Evolutionary conservation across 176 grass and related monocot species (phyloP), one percentile per base, ranked within the genome.

Genomic region (Secale cereale): DNA sequence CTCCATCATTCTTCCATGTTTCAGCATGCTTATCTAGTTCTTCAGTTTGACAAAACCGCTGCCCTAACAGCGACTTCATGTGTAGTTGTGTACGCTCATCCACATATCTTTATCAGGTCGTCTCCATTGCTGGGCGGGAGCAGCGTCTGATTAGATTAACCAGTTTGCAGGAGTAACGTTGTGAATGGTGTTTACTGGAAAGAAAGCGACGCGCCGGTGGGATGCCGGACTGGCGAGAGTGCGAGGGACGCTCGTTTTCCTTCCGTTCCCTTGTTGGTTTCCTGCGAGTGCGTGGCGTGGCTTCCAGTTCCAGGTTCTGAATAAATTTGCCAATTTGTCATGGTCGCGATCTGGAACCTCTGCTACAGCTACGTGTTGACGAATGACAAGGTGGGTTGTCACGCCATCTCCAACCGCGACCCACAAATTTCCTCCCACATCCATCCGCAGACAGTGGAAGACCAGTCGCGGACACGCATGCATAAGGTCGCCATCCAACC

Each of bases 31-130:
- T 79, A 79, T 74, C 87, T 40, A 48, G 30, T 66, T 8, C 80
- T 8, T 48, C 29, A 1, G 5, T 41, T 88, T 74, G 81, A 88
- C 81, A 25, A 79, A 64, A 30, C n/a, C 32, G 32, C 25, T 50
- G 56, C 3, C 56, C 65, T 26, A 83, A 88, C 71, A 83, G 86
- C 52, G 86, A 83, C 86, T 12, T 22, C 54, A 5, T 22, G 17
- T 70, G 29, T 20, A 8, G 52, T 3, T 22, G 7, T 22, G 52
- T 63, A 37, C 23, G 31, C 59, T 79, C 37, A 29, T 62, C 28
- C 11, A 15, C 12, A 52, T 70, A 69, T 22, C 23, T n/a, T 63
- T 79, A 29, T 23, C 9, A 68, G 3, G 29, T 83, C 10, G 7
- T 40, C n/a, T 17, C 7, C 10, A 72, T 14, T 20, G 36, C 19